Base-by-base conservation (phyloP, 139 green algal genomes). In the Coelastrella sp. region DNA sequence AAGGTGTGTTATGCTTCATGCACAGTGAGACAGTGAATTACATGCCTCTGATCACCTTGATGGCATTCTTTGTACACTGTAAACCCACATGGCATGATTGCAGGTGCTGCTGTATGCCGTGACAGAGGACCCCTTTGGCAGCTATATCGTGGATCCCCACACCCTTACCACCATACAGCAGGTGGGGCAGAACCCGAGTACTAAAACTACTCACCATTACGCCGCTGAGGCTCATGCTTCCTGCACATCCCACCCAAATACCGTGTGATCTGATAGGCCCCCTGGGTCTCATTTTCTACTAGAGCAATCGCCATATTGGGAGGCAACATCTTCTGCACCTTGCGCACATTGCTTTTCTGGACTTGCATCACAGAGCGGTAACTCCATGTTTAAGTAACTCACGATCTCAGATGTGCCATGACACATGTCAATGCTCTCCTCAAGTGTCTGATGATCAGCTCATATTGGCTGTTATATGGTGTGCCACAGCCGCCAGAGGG, bases 101-200 rank as follows among this genome's bases (percentile, higher is more conserved):
- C 74, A 81, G 19, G 59, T 89, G 57, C 56, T 22, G 84, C 72
- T 75, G 83, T 60, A 79, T 70, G 56, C 66, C 8, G 75, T 91
- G 6, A 59, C 94, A 75, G 96, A 98, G 91, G 91, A 93, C 9
- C 87, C 92, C 0, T 68, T 76, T 35, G 93, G 93, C 27, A 94
- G 92, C 0, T 97, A 95, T 78, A 14, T 79, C 0, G 78, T 98
- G 6, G 89, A 96, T 78, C 68, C 84, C 8, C 20, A 79, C 63
- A 96, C 87, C 4, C 91, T 98, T 22, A 27, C 75, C 6, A 98
- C 95, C 0, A 35, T 96, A 75, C 70, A 35, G 11, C 93, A 92
- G 85, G 92, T 96, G 60, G 17, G 20, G n/a, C 3, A 49, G 8
- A 49, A 78, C 70, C 19, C 1, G 8, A 78, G 19, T 35, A 4